Evolutionary conservation across 2,329 filamentous ascomycete species (phyloP).

Genomic region (Gaeumannomyces sp.): DNA sequence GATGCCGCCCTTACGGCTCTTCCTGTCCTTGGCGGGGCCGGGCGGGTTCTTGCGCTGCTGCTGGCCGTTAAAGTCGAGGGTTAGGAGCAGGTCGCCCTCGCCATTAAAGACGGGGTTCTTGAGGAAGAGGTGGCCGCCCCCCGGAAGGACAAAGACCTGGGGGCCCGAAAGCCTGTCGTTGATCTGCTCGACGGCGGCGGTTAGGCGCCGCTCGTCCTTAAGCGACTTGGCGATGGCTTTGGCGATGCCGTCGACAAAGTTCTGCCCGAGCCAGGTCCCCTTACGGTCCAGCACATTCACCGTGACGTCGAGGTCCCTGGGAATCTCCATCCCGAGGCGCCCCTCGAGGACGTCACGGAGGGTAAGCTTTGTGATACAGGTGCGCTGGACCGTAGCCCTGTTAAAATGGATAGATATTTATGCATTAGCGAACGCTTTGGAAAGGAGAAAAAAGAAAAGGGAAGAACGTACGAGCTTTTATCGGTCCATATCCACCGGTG

Average conservation of each 20-base stretch:
- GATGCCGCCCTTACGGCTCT: neutral
- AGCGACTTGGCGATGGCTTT: neutral
- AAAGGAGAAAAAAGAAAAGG: neutral
- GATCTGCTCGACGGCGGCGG: neutral
- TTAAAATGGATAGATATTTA: neutral
- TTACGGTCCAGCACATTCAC: neutral
- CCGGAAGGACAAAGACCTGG: neutral
- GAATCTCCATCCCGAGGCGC: neutral
- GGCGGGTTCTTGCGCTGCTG: slow-evolving; percentile 1
- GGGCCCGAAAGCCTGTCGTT: neutral
- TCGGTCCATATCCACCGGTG: neutral
- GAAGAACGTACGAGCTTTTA: neutral
- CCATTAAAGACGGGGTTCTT: neutral
- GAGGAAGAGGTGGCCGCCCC: neutral
- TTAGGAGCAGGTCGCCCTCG: neutral
- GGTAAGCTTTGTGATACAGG: neutral
- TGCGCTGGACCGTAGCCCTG: neutral
- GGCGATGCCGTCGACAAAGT: neutral
- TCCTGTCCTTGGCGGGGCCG: slow-evolving; percentile 1
- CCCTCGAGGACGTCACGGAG: neutral
- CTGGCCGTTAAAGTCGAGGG: neutral
- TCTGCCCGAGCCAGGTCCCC: neutral
- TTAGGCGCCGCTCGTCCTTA: neutral
- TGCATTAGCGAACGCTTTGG: too few relatives aligned
- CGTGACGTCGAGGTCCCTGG: neutral